Base-by-base conservation (phyloP, 352 stramenopile genomes). In the Phytophthora sojae region DNA sequence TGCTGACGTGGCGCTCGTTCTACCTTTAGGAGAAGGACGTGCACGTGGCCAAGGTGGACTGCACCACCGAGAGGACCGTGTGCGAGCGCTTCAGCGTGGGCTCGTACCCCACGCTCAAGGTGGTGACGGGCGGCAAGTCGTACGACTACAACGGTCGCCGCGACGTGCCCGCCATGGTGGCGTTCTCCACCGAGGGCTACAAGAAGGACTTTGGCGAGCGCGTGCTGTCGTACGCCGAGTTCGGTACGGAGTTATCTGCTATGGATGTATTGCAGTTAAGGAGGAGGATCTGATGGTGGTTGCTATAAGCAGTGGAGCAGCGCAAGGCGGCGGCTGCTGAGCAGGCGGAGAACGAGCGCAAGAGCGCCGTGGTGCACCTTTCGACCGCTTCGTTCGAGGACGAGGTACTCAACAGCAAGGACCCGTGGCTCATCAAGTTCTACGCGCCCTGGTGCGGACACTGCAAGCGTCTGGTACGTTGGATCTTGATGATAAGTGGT, bases 61-160 rank as follows among this genome's bases (percentile, higher is more conserved):
- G 89, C 75, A 96, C 87, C 39, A 82, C 74, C n/a, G 81, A 92
- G 53, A 76, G 75, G 26, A 86, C 71, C 67, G 70, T 96, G 49
- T 96, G 89, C 67, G 87, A 92, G 63, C 89, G 89, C 71, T 92
- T 96, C 61, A 77, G 85, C 35, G 85, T 96, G 54, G 78, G 86
- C 57, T 94, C 85, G 30, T 96, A 96, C 71, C 89, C 89, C 47
- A 95, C 89, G 37, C 75, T 96, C 49, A 95, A 95, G 73, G 84
- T 93, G 21, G 75, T 96, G 50, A 49, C 78, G 7, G 49, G n/a
- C 21, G 84, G 84, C 39, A 80, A 79, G 39, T 90, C 80, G 19
- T 94, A 87, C 73, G 89, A 94, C 66, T 96, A 95, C 71, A 75
- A 79, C 11, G 83, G 84, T 45, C 70, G 76, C 44, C 89, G 89